phyloP scores from a whole-genome alignment of 129 eudicot genomes.

The Tagetes patula region DNA sequence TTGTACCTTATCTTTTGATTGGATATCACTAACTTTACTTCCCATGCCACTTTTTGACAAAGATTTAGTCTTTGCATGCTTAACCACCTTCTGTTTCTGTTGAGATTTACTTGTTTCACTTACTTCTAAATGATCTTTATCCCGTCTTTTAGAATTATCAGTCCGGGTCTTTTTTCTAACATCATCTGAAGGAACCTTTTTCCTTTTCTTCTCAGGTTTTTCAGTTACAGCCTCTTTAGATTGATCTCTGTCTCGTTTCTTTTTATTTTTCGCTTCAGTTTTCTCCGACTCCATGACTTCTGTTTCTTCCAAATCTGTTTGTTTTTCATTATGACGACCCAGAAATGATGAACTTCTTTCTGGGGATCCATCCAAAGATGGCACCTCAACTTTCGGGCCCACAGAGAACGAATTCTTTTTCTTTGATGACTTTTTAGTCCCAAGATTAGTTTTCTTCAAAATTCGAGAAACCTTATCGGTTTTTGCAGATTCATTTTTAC shows the following conservation, averaged over 20 bases:
- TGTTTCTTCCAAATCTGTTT: constrained; percentile 33
- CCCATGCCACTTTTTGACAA: constrained; percentile 36
- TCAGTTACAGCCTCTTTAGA: constrained; percentile 35
- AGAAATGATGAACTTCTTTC: constrained; percentile 34
- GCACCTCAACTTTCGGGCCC: constrained; percentile 19
- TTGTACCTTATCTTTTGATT: constrained; percentile 48
- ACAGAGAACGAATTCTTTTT: constrained; percentile 42
- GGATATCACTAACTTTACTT: constrained; percentile 29
- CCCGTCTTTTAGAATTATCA: constrained; percentile 32
- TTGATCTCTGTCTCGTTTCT: constrained; percentile 30
- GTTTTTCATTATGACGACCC: constrained; percentile 32
- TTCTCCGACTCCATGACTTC: constrained; percentile 29
- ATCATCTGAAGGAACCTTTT: constrained; percentile 30
- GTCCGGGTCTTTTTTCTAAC: constrained; percentile 46
- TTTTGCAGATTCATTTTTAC: constrained; percentile 40
- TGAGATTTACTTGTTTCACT: constrained; percentile 42
- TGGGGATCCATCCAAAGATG: constrained; percentile 41
- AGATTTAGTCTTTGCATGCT: constrained; percentile 37
- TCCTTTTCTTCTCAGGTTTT: constrained; percentile 51
- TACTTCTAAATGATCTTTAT: constrained; percentile 27
- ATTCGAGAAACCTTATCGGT: constrained; percentile 38
- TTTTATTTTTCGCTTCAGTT: constrained; percentile 38
- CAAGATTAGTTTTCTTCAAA: constrained; percentile 37
- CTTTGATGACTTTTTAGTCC: constrained; percentile 49
- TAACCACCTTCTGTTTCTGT: constrained; percentile 40